Conservation (phyloP, 768 basidiomycete genomes). For the Tylopilus rubrobrunneus region DNA sequence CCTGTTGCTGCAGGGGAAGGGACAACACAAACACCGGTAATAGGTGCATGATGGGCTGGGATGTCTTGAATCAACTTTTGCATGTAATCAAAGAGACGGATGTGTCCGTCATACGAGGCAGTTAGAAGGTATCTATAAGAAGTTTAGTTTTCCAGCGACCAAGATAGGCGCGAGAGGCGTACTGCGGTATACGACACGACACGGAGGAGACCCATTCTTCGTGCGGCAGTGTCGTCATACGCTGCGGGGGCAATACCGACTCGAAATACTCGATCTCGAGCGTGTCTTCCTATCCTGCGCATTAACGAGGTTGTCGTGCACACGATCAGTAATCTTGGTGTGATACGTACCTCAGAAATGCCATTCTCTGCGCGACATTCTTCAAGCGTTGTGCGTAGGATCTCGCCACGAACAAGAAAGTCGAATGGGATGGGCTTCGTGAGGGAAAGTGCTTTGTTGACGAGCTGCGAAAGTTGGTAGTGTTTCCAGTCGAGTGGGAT, state of each 20-base stretch:
- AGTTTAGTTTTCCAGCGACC: not conserved
- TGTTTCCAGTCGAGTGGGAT: conserved; percentile 87
- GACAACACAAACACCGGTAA: conserved; percentile 61
- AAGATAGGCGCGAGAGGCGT: not conserved
- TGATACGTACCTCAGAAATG: conserved; percentile 55
- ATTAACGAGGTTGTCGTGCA: conserved; percentile 10
- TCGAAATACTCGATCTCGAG: conserved; percentile 91
- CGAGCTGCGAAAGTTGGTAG: conserved; percentile 95
- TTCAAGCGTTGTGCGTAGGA: conserved; percentile 65
- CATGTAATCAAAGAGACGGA: conserved; percentile 73
- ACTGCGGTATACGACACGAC: conserved; percentile 25
- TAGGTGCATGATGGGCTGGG: conserved; percentile 57
- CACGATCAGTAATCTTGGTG: not conserved
- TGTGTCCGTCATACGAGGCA: conserved; percentile 74
- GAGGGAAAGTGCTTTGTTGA: conserved; percentile 87
- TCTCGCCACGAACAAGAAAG: conserved; percentile 82
- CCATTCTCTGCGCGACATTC: conserved; percentile 73
- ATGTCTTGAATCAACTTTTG: conserved; percentile 51
- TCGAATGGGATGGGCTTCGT: conserved; percentile 84
- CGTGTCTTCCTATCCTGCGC: conserved; percentile 67
- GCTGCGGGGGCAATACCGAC: conserved; percentile 81
- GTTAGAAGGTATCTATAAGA: conserved; percentile 62
- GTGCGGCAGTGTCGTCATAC: conserved; percentile 73
- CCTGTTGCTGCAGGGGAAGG: conserved; percentile 30
- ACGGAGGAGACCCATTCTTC: conserved; percentile 80